Percentiles rank a stretch among this genome's conserved stretches.
These are phyloP conservation scores for Vitis labrusca DNA, from an alignment of 164 flowering plant genomes.

Conservation along the genomic window DNA sequence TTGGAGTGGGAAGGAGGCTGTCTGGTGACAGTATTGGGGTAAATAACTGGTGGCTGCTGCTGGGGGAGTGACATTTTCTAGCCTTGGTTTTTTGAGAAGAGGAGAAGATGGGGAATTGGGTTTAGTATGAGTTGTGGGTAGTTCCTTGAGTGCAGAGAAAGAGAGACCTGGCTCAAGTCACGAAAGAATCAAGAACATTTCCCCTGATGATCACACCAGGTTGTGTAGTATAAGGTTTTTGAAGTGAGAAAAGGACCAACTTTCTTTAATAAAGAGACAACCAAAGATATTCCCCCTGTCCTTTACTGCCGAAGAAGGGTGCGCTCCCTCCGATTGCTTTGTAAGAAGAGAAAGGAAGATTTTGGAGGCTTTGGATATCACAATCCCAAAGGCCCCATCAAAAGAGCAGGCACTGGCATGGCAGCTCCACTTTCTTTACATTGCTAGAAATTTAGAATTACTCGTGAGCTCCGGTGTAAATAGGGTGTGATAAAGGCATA, in stretches of 20 bases:
- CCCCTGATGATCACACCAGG: slow-evolving; percentile 3
- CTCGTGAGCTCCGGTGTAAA: no score
- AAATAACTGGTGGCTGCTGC: slow-evolving; percentile 29
- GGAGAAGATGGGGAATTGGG: slow-evolving; percentile 3
- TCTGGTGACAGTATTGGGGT: slow-evolving; percentile 32
- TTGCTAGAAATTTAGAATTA: no score
- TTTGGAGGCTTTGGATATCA: slow-evolving; percentile 27
- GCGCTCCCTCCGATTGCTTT: slow-evolving; percentile 28
- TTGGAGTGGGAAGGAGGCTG: slow-evolving; percentile 38
- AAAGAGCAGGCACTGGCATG: background rate
- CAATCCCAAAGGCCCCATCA: slow-evolving; percentile 4
- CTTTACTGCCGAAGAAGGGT: slow-evolving; percentile 22
- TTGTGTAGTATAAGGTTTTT: slow-evolving; percentile 14
- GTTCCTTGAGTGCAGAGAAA: slow-evolving; percentile 41
- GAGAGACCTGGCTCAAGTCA: slow-evolving; percentile 22
- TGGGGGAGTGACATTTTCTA: slow-evolving; percentile 23
- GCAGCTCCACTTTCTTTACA: no score
- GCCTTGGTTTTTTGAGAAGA: background rate
- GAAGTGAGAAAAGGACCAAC: slow-evolving; percentile 23
- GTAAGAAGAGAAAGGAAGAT: slow-evolving; percentile 42
- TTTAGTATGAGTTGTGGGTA: background rate
- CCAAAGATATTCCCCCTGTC: slow-evolving; percentile 30
- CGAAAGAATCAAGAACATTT: slow-evolving; percentile 23
- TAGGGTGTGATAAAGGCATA: slow-evolving; percentile 1
- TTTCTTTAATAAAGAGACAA: slow-evolving; percentile 37